A percentile compares a stretch with the other conserved stretches of the same genome.
Conservation (phyloP, 2,329 filamentous ascomycete species). For the Drechslerella dactyloides region DNA sequence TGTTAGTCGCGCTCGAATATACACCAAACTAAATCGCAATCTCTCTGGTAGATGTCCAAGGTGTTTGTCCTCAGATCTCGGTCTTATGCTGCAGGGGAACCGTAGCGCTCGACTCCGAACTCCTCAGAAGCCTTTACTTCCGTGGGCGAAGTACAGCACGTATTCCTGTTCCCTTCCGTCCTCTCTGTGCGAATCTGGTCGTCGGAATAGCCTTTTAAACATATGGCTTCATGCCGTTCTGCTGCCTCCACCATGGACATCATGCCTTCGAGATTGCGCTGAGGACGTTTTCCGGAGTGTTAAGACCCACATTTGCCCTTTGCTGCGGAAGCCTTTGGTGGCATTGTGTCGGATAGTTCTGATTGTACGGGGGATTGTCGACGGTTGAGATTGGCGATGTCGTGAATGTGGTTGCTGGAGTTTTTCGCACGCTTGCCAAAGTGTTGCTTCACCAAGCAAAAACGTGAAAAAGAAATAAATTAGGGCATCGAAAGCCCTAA, state of each 20-base stretch:
- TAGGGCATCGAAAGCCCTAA: constrained; percentile 44
- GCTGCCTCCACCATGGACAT: constrained; percentile 16
- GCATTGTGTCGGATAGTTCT: constrained; percentile 46
- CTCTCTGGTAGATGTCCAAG: constrained; percentile 30
- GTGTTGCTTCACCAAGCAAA: constrained; percentile 37
- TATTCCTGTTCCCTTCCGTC: neutral
- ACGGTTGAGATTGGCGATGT: constrained; percentile 47
- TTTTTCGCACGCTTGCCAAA: constrained; percentile 16
- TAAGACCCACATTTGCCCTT: constrained; percentile 47
- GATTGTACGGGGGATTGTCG: constrained; percentile 26
- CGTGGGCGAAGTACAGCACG: neutral
- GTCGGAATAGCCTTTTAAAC: no score
- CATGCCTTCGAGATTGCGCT: constrained; percentile 36
- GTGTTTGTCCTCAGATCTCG: constrained; percentile 4
- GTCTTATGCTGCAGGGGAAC: no score
- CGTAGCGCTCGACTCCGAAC: no score
- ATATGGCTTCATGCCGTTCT: neutral
- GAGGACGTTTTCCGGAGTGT: constrained; percentile 8
- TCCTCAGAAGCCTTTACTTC: neutral
- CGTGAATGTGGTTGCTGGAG: constrained; percentile 39
- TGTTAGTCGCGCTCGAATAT: constrained; percentile 13
- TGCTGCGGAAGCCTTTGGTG: constrained; percentile 46
- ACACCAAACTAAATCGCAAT: constrained; percentile 28
- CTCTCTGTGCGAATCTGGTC: neutral
- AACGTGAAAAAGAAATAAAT: constrained; percentile 41